Base-by-base conservation (phyloP, 148 eudicot genomes). In the Cornus florida region DNA sequence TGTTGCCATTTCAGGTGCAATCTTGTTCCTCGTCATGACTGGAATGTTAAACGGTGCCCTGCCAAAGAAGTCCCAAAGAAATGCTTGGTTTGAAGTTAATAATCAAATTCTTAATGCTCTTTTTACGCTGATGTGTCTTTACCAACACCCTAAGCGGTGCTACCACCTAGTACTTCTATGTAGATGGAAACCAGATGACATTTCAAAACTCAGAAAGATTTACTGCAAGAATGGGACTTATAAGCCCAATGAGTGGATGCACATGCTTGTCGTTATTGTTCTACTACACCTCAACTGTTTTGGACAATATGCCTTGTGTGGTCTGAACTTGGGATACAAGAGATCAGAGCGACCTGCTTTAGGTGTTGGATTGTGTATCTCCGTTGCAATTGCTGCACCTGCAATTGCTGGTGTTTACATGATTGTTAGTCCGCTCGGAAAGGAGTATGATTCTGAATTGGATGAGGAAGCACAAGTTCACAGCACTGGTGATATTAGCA, bases 191-290 rank as follows among this genome's bases (percentile, higher is more conserved):
- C 79, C 89, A 12, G 89, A 88, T 72, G 99, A 95, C 72, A 83
- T 95, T 67, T 28, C 92, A 22, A 88, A 79, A 79, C 89, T 95
- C 8, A 86, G 99, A 78, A 90, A 90, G 78, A 74, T 80, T 72
- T 95, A 95, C 82, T 93, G 99, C 90, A 93, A 95, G 78, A 84
- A 95, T 71, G 99, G 97, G 70, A 90, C 97, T 38, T 93, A 95
- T 75, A 95, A 95, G 80, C 97, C 99, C 71, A 91, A 93, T 23
- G 99, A 93, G 75, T 95, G 97, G 97, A 89, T 90, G 2, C 99
- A 95, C 56, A 84, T 91, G 91, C 77, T 83, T 84, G 85, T 87
- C 12, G 89, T 91, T 33, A 57, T 89, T 10, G 7, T 84, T 41
- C 79, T 91, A 69, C 88, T 87, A 57, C 86, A 89, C 39, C 33